A percentile compares a stretch with the other conserved stretches of the same genome.
These are phyloP conservation scores for Lachancea thermotolerans DNA, from an alignment of 805 yeast genomes.

Conservation along the genomic window DNA sequence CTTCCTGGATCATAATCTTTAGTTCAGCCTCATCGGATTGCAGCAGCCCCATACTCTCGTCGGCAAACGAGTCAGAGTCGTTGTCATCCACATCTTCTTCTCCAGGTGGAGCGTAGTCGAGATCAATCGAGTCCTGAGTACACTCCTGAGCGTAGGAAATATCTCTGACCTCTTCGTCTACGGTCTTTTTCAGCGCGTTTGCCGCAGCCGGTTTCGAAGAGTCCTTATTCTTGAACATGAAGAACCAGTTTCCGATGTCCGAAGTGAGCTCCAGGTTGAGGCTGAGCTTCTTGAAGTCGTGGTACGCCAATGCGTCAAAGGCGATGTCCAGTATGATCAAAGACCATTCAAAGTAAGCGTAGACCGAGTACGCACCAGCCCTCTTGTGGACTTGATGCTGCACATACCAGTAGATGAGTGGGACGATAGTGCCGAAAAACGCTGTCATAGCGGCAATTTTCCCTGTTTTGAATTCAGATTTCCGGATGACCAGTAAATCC, in stretches of 20 bases:
- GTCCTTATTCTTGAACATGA: slow-evolving; percentile 14
- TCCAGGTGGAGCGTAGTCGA: slow-evolving; percentile 2
- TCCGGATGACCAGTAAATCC: slow-evolving; percentile 56
- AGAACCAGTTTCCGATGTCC: slow-evolving; percentile 18
- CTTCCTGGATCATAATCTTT: slow-evolving; percentile 19
- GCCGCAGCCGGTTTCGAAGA: slow-evolving; percentile 3
- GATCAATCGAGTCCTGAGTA: slow-evolving; percentile 1
- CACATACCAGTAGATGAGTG: slow-evolving; percentile 80
- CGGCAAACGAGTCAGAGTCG: slow-evolving; percentile 3
- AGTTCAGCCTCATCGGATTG: slow-evolving; percentile 16
- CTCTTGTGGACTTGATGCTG: slow-evolving; percentile 84
- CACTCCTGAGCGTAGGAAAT: background rate
- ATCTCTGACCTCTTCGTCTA: slow-evolving; percentile 6
- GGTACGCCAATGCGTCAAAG: slow-evolving; percentile 73
- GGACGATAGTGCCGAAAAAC: slow-evolving; percentile 70
- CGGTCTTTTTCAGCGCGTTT: slow-evolving; percentile 3
- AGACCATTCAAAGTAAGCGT: slow-evolving; percentile 94
- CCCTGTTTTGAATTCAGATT: slow-evolving; percentile 34
- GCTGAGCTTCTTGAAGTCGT: slow-evolving; percentile 45
- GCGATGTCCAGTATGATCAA: slow-evolving; percentile 75
- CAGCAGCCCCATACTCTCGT: slow-evolving; percentile 5
- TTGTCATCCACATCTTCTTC: slow-evolving; percentile 1
- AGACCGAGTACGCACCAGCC: slow-evolving; percentile 93
- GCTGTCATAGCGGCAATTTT: slow-evolving; percentile 47
- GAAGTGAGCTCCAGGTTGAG: slow-evolving; percentile 9